phyloP scores from a whole-genome alignment of 129 eudicot species.

The Rutidosis leptorrhynchoides region DNA sequence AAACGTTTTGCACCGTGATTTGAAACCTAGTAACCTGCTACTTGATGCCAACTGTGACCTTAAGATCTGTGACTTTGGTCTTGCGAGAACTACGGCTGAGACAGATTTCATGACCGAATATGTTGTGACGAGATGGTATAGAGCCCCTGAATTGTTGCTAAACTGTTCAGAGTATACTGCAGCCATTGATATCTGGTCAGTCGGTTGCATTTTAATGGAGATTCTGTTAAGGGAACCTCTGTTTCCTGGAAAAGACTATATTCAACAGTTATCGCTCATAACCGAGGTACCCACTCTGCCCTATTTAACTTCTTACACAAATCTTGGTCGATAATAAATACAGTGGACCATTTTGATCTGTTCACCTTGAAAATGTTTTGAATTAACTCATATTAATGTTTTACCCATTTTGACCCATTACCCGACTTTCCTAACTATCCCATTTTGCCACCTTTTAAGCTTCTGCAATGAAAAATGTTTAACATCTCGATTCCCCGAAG shows the following conservation, averaged over 20 bases:
- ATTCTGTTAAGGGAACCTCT: constrained; percentile 73
- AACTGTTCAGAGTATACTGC: constrained; percentile 93
- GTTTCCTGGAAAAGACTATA: constrained; percentile 91
- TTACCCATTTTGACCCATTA: neutral
- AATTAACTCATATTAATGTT: neutral
- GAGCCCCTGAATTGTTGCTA: constrained; percentile 86
- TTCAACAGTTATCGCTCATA: constrained; percentile 79
- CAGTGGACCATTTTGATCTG: neutral
- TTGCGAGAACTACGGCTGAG: constrained; percentile 87
- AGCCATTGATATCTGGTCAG: constrained; percentile 95
- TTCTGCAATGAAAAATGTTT: neutral
- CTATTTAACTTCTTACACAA: neutral
- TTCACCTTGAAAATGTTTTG: neutral
- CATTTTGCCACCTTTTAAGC: no score
- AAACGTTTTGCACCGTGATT: constrained; percentile 83
- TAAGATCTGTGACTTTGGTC: constrained; percentile 94
- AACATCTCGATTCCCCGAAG: neutral
- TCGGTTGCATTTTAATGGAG: constrained; percentile 94
- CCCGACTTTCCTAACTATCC: neutral
- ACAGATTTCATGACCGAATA: constrained; percentile 92
- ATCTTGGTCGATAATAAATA: neutral
- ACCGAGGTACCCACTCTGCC: constrained; percentile 53
- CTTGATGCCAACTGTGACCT: constrained; percentile 89
- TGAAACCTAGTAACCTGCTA: constrained; percentile 89
- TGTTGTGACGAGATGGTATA: constrained; percentile 91